Conservation (phyloP, 257 asterid species). For the Nemophila menziesii region DNA sequence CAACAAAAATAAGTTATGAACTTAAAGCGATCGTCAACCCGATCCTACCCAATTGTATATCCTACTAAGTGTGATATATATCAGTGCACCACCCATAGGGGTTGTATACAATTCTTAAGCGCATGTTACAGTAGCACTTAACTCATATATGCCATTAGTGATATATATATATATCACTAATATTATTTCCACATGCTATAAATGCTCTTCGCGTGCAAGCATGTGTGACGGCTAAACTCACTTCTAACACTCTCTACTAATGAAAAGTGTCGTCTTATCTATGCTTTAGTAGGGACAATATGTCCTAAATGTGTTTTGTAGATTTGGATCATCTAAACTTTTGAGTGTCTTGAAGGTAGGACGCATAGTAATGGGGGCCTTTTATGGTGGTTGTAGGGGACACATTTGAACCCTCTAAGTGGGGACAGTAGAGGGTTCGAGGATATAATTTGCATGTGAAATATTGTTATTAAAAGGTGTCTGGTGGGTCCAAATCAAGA, state of each 20-base stretch:
- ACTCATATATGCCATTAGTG: slow-evolving; percentile 18
- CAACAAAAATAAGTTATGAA: no score
- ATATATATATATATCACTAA: background rate
- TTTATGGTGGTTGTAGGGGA: slow-evolving; percentile 15
- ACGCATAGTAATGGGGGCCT: slow-evolving; percentile 35
- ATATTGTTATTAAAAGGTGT: slow-evolving; percentile 17
- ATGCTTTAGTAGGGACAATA: slow-evolving; percentile 51
- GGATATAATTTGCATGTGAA: slow-evolving; percentile 18
- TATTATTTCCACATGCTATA: slow-evolving; percentile 8
- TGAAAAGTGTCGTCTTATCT: slow-evolving; percentile 2
- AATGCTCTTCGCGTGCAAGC: slow-evolving; percentile 53
- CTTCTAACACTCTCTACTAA: slow-evolving; percentile 25
- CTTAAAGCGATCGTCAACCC: no score
- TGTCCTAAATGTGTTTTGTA: slow-evolving; percentile 27
- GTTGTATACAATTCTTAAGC: slow-evolving; percentile 29
- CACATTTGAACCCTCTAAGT: slow-evolving; percentile 7
- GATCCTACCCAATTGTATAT: slow-evolving; percentile 6
- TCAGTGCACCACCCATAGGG: slow-evolving; percentile 24
- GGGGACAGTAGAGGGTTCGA: slow-evolving; percentile 17
- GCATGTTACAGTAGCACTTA: slow-evolving; percentile 74
- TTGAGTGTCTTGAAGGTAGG: slow-evolving; percentile 36
- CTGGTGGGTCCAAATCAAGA: slow-evolving; percentile 14
- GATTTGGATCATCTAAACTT: slow-evolving; percentile 24
- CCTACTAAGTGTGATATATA: slow-evolving; percentile 20
- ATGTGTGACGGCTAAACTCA: slow-evolving; percentile 72